Conservation (phyloP, 2,329 filamentous ascomycete genomes). For the Geoglossum cookeanum region DNA sequence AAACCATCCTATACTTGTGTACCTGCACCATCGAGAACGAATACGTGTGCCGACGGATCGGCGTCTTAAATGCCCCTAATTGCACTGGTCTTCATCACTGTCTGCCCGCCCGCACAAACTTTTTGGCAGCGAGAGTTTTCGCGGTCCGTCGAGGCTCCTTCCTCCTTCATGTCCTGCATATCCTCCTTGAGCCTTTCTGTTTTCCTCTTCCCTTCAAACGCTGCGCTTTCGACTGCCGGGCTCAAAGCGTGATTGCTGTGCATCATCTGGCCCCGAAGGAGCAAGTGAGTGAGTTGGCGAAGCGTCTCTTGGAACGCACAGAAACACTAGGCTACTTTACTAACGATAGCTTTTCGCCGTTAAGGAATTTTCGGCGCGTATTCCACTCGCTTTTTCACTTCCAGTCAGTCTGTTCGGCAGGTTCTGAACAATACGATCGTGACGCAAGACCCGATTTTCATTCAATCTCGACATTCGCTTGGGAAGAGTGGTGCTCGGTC, state of each 20-base stretch:
- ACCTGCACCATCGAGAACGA: no score
- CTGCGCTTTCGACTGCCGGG: neutral
- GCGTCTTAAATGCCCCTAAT: no score
- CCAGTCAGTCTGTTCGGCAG: conserved; percentile 14
- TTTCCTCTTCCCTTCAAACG: neutral
- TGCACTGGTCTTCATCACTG: no score
- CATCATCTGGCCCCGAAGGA: neutral
- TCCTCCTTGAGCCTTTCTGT: neutral
- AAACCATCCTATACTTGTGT: no score
- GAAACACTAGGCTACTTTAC: neutral
- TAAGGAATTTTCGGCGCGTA: neutral
- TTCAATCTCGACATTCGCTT: neutral
- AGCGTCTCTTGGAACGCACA: neutral
- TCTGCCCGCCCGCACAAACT: neutral
- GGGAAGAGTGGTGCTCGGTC: conserved; percentile 19
- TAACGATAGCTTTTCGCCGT: neutral
- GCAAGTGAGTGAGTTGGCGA: neutral
- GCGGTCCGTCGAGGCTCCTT: neutral
- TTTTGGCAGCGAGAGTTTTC: neutral
- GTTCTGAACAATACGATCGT: conserved; percentile 14
- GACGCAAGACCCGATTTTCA: conserved; percentile 9
- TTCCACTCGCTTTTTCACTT: neutral
- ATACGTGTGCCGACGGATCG: no score
- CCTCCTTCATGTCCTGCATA: neutral
- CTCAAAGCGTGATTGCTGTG: neutral